Evolutionary conservation across 805 yeast genomes (phyloP), one percentile per base, ranked within the genome.

Genomic region (Hanseniaspora guilliermondii): DNA sequence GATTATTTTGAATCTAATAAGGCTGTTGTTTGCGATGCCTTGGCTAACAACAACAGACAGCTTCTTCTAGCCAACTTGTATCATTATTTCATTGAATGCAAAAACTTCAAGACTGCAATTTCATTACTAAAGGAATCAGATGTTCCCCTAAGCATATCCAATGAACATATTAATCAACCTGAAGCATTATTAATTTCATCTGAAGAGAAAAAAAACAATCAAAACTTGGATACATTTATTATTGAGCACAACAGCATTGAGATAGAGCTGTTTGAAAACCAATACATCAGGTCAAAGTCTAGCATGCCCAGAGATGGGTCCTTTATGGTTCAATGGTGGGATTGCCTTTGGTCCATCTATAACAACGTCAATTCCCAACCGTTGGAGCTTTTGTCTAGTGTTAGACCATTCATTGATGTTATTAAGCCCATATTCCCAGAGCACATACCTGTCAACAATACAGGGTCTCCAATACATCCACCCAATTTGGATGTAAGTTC

Each of bases 301-400:
- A 61, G 73, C 37, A 70, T 71, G 67, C 65, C 70, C 33, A 66
- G 73, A 1, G 69, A 71, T 4, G 77, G 75, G 21, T 70, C 79
- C 0, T 76, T 76, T 57, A 62, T 78, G 14, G 62, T 74, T 47
- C 81, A 78, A 58, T 78, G 83, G 83, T 78, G 81, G 80, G 70
- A 73, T 49, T 64, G 73, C 9, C 60, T 78, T 14, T 74, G 78
- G 76, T 68, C 75, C 16, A 56, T 75, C n/a, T 78, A 76, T 58
- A 68, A 73, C 9, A 73, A 70, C 50, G 71, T 77, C 5, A 70
- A 71, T 53, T 62, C 62, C 4, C 62, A 68, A 1, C 67, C 69
- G 9, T 47, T 60, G 17, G 62, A 61, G 53, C 58, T 63, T 38
- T 40, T 71, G 49, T 53, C 59, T 7, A 58, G 52, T 24, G 47